These are phyloP conservation scores for Zygotorulaspora chibaensis DNA, from an alignment of 805 yeast genomes.

Conservation along the genomic window DNA sequence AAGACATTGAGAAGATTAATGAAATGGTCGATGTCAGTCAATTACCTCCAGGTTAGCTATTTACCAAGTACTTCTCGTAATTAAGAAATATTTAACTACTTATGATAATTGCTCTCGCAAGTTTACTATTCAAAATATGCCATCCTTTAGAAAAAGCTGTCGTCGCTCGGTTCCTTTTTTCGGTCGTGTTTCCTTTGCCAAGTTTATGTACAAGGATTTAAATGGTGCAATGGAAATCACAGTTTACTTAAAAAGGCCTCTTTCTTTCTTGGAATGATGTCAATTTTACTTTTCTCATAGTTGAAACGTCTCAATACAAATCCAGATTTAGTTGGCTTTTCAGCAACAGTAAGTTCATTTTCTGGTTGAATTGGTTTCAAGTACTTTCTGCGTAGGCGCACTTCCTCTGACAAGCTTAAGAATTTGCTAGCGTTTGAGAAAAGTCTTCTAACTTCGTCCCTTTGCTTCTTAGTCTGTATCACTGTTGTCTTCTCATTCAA, in stretches of 20 bases:
- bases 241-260: conserved; percentile 42
- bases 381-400: conserved; percentile 45
- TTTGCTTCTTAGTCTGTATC: conserved; percentile 25
- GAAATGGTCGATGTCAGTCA: conserved; percentile 82
- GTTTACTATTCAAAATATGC: not conserved
- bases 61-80: not conserved
- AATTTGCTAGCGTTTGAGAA: conserved; percentile 37
- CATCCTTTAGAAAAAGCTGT: not conserved
- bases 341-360: conserved; percentile 36
- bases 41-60: conserved; percentile 84
- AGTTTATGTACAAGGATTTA: conserved; percentile 4
- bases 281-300: conserved; percentile 48
- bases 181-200: not conserved
- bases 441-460: conserved; percentile 40
- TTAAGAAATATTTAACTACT: not conserved
- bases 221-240: conserved; percentile 7
- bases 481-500: conserved; percentile 17
- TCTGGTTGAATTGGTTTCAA: conserved; percentile 57
- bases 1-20: conserved; percentile 47
- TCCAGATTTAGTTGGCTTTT: conserved; percentile 46
- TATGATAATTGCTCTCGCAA: not conserved
- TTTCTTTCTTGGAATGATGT: conserved; percentile 50
- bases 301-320: conserved; percentile 58
- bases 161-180: not conserved
- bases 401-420: conserved; percentile 31